Evolutionary conservation across 768 basidiomycete genomes (phyloP).

Genomic region (Kwoniella europaea): DNA sequence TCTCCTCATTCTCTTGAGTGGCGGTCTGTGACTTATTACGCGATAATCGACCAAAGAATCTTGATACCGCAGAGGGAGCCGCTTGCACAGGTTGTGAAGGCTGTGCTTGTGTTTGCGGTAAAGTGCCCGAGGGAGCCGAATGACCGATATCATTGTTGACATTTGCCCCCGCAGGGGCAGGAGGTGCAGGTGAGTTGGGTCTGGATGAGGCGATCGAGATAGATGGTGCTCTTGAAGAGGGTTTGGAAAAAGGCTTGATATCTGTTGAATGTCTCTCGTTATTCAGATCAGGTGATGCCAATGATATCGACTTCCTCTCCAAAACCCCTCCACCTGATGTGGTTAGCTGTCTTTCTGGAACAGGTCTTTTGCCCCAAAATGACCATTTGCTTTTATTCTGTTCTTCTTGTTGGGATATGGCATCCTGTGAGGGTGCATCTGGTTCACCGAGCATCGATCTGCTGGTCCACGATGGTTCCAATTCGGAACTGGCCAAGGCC

Average conservation of each 20-base stretch:
- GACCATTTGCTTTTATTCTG: constrained; percentile 43
- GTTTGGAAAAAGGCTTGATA: constrained; percentile 11
- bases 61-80: constrained; percentile 72
- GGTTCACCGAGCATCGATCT: constrained; percentile 52
- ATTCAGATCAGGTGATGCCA: constrained; percentile 11
- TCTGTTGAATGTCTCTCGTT: constrained; percentile 20
- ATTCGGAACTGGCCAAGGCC: neutral
- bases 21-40: constrained; percentile 58
- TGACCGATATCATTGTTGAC: constrained; percentile 3
- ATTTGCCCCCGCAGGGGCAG: constrained; percentile 1
- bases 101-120: constrained; percentile 1
- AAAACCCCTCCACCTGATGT: constrained; percentile 56
- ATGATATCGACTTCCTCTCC: constrained; percentile 44
- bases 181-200: constrained; percentile 21
- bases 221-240: constrained; percentile 28
- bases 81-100: constrained; percentile 18
- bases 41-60: constrained; percentile 79
- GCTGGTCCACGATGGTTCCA: constrained; percentile 38
- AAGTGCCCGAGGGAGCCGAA: constrained; percentile 5
- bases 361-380: constrained; percentile 49
- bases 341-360: constrained; percentile 37
- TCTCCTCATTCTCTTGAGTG: constrained; percentile 39
- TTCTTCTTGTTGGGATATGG: constrained; percentile 28
- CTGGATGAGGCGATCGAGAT: constrained; percentile 8
- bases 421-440: constrained; percentile 25